Percentiles rank a stretch among this genome's conserved stretches.
Evolutionary conservation across 1,139 yeast genomes (phyloP).

Genomic region (Scheffersomyces quercinus): DNA sequence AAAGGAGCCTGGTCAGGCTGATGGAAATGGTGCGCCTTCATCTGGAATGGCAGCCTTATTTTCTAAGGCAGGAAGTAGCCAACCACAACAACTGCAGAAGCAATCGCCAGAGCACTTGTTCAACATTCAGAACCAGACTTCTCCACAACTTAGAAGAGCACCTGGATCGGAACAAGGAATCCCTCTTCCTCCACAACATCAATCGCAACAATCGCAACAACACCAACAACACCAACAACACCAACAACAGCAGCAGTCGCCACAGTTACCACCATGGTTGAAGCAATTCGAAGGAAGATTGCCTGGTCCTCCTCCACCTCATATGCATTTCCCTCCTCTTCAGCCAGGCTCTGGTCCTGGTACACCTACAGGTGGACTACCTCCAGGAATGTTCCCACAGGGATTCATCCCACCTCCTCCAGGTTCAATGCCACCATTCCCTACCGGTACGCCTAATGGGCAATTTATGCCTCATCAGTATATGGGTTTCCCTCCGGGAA

Average conservation of each 20-base stretch:
- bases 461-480: slow-evolving; percentile 22
- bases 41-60: slow-evolving; percentile 6
- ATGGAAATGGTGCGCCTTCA: slow-evolving; percentile 2
- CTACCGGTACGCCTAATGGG: slow-evolving; percentile 17
- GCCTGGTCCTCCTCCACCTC: slow-evolving; percentile 11
- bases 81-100: slow-evolving; percentile 5
- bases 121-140: slow-evolving; percentile 11
- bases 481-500: slow-evolving; percentile 28
- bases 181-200: slow-evolving; percentile 14
- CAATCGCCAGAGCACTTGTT: slow-evolving; percentile 4
- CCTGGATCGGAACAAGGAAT: slow-evolving; percentile 14
- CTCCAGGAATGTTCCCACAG: slow-evolving; percentile 37
- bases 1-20: slow-evolving; percentile 17
- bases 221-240: slow-evolving; percentile 9
- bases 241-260: slow-evolving; percentile 5
- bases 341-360: slow-evolving; percentile 3
- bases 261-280: slow-evolving; percentile 28
- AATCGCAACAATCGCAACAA: slow-evolving; percentile 9
- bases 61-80: slow-evolving; percentile 6
- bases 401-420: slow-evolving; percentile 29
- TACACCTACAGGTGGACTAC: slow-evolving; percentile 12
- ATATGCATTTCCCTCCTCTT: slow-evolving; percentile 7
- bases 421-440: slow-evolving; percentile 24
- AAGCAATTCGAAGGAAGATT: slow-evolving; percentile 17
- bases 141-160: slow-evolving; percentile 14